A percentile compares a stretch with the other conserved stretches of the same genome.
Evolutionary conservation across 495 filamentous ascomycete genomes (phyloP).

Genomic region (Cercophora newfieldiana): DNA sequence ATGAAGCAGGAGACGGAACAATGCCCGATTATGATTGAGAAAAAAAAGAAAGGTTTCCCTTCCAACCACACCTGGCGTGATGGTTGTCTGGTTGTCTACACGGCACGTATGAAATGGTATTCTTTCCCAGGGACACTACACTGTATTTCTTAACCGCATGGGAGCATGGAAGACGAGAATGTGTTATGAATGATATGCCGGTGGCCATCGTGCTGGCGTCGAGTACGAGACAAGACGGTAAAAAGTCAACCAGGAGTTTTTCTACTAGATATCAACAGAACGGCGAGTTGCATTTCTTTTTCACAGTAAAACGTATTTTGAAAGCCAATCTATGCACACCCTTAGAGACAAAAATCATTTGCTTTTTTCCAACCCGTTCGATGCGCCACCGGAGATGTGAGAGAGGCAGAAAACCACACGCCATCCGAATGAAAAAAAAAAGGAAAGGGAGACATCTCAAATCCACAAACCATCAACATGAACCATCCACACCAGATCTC

Average conservation of each 20-base stretch:
- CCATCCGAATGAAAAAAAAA: background rate
- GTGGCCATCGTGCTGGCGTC: slow-evolving; percentile 12
- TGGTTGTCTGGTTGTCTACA: background rate
- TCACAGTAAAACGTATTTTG: background rate
- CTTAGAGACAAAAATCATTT: background rate
- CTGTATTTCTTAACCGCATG: background rate
- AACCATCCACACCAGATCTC: background rate
- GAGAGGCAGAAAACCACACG: background rate
- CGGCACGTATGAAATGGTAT: background rate
- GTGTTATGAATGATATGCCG: background rate
- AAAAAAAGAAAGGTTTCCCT: background rate
- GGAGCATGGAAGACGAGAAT: background rate
- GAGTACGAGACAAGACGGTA: background rate
- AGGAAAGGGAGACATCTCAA: background rate
- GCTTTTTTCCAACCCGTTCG: slow-evolving; percentile 6
- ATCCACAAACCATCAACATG: background rate
- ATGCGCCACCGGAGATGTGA: slow-evolving; percentile 5
- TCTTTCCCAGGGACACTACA: background rate
- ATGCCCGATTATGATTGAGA: background rate
- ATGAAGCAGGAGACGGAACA: too few species aligned
- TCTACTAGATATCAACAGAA: background rate
- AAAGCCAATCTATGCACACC: background rate
- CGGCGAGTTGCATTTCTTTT: background rate
- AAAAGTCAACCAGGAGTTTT: background rate
- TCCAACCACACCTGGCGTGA: background rate